A percentile compares a stretch with the other conserved stretches of the same genome.
Evolutionary conservation across 305 asterid genomes (phyloP).

Genomic region (Fraxinus platypoda): DNA sequence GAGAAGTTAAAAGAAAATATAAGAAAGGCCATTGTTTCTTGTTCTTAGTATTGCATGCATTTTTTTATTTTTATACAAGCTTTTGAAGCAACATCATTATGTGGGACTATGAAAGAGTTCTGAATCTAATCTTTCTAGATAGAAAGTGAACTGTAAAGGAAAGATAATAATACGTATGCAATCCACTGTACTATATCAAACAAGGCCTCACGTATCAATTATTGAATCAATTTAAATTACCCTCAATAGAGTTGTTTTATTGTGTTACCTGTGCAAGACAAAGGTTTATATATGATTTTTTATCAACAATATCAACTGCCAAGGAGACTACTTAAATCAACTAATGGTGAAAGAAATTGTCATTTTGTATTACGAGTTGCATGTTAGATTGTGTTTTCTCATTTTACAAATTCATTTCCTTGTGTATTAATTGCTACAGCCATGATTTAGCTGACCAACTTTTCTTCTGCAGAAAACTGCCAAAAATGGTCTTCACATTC

Average conservation of each 20-base stretch:
- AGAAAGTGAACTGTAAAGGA: neutral
- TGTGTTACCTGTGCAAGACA: neutral
- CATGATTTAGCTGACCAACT: conserved; percentile 17
- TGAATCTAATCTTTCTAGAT: neutral
- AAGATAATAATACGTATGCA: neutral
- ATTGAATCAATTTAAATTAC: neutral
- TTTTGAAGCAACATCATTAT: neutral
- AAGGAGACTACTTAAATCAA: neutral
- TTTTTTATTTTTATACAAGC: neutral
- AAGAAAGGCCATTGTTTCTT: neutral
- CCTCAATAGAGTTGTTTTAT: neutral
- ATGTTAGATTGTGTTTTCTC: neutral
- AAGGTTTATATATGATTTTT: neutral
- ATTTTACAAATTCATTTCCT: conserved; percentile 1
- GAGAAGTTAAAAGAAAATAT: neutral
- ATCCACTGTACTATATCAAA: neutral
- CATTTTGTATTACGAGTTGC: conserved; percentile 10
- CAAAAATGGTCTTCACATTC: conserved; percentile 81
- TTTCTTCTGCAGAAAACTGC: conserved; percentile 68
- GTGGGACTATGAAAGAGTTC: neutral
- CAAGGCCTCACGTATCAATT: neutral
- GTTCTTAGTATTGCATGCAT: neutral
- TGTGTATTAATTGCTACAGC: neutral
- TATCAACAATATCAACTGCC: neutral
- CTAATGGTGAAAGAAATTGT: neutral